Percentiles rank a stretch among this genome's conserved stretches.
phyloP scores from a whole-genome alignment of 2,329 filamentous ascomycete species.

The Fusarium lyarnte region DNA sequence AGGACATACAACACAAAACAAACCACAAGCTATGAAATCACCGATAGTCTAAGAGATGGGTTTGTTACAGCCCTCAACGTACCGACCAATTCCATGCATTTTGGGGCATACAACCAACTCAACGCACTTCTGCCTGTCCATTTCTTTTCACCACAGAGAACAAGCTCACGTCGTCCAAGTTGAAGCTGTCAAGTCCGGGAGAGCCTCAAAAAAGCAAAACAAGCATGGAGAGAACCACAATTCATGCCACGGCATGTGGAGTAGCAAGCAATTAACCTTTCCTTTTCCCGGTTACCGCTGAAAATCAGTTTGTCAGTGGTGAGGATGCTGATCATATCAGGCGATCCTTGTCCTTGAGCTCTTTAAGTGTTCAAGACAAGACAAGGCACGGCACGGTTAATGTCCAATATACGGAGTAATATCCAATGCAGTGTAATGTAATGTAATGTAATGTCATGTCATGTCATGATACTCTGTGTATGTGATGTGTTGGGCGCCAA shows the following conservation, averaged over 20 bases:
- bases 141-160: neutral
- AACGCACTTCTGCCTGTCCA: neutral
- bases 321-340: neutral
- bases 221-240: neutral
- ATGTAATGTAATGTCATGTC: neutral
- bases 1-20: neutral
- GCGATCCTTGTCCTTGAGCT: constrained; percentile 2
- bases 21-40: neutral
- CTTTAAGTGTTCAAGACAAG: neutral
- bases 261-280: neutral
- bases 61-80: neutral
- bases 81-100: neutral
- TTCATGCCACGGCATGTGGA: neutral
- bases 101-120: neutral
- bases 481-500: neutral
- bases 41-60: neutral
- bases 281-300: neutral
- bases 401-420: neutral
- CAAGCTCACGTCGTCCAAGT: neutral
- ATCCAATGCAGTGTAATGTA: neutral
- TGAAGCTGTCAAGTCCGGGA: neutral
- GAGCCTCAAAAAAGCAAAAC: constrained; percentile 29
- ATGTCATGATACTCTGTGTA: neutral
- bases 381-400: constrained; percentile 1
- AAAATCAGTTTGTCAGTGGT: neutral